Percentiles rank a stretch among this genome's conserved stretches.
Conservation (phyloP, 805 yeast species). For the Saccharomycopsis guyanensis region DNA sequence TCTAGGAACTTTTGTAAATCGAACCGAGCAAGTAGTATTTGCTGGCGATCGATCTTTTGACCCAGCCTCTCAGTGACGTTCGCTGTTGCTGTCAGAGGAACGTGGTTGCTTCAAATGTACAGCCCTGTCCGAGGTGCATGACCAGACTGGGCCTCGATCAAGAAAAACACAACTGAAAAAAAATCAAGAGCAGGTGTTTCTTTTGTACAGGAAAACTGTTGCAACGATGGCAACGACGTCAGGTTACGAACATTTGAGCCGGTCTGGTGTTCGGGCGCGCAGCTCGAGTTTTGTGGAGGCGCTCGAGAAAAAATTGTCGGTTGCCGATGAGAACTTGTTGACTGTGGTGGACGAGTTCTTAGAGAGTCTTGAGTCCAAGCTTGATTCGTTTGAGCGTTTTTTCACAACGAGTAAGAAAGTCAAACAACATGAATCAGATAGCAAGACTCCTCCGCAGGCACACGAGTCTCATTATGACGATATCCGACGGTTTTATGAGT, state of each 20-base stretch:
- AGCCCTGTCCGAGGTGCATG: too few relatives aligned
- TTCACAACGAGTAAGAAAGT: conserved; percentile 1
- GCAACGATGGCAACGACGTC: neutral
- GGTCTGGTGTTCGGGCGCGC: neutral
- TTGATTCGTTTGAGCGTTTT: conserved; percentile 17
- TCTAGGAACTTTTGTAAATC: too few relatives aligned
- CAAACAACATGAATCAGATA: neutral
- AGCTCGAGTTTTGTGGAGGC: neutral
- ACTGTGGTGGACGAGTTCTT: conserved; percentile 13
- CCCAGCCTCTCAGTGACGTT: too few relatives aligned
- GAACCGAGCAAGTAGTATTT: too few relatives aligned
- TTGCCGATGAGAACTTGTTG: conserved; percentile 12
- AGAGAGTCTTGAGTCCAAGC: conserved; percentile 14
- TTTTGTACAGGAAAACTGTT: too few relatives aligned
- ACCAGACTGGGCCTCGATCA: too few relatives aligned
- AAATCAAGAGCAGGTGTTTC: too few relatives aligned
- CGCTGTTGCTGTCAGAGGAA: too few relatives aligned
- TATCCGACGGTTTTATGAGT: conserved; percentile 13
- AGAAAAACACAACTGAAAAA: too few relatives aligned
- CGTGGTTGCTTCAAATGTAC: too few relatives aligned
- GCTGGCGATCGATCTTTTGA: too few relatives aligned
- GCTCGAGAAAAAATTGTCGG: neutral
- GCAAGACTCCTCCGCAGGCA: neutral
- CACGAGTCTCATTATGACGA: conserved; percentile 9
- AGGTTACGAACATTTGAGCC: neutral